phyloP scores from a whole-genome alignment of 768 basidiomycete genomes.

The Tylopilus subfusipes region DNA sequence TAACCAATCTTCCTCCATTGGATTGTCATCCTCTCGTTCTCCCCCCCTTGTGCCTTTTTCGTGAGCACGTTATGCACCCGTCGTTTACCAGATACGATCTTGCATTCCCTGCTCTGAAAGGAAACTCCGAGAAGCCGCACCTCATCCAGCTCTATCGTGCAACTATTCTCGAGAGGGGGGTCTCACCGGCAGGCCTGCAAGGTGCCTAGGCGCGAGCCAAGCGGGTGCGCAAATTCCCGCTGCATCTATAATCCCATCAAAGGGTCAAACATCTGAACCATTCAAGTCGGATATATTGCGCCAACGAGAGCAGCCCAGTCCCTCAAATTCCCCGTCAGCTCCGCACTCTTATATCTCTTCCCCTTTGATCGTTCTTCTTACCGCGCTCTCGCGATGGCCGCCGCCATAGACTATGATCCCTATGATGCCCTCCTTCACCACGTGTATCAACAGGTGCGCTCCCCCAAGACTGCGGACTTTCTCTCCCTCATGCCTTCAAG shows the following conservation, averaged over 20 bases:
- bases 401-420: slow-evolving; percentile 69
- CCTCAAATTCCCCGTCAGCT: neutral
- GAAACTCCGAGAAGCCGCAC: slow-evolving; percentile 5
- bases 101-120: slow-evolving; percentile 1
- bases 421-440: slow-evolving; percentile 79
- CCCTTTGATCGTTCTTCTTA: neutral
- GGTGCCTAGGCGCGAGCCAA: neutral
- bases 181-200: neutral
- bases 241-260: neutral
- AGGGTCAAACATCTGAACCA: neutral
- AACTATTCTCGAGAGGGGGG: neutral
- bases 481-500: slow-evolving; percentile 10
- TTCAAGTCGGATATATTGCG: neutral
- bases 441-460: slow-evolving; percentile 68
- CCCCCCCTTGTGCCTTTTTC: slow-evolving; percentile 13
- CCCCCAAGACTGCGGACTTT: neutral
- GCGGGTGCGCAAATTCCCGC: neutral
- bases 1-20: neutral
- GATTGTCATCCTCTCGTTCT: neutral
- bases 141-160: neutral
- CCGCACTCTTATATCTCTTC: slow-evolving; percentile 13
- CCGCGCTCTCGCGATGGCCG: slow-evolving; percentile 4
- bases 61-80: neutral
- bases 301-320: neutral
- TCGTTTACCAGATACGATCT: neutral